Conservation (phyloP, 2,329 filamentous ascomycete species). For the Fusarium graminum region DNA sequence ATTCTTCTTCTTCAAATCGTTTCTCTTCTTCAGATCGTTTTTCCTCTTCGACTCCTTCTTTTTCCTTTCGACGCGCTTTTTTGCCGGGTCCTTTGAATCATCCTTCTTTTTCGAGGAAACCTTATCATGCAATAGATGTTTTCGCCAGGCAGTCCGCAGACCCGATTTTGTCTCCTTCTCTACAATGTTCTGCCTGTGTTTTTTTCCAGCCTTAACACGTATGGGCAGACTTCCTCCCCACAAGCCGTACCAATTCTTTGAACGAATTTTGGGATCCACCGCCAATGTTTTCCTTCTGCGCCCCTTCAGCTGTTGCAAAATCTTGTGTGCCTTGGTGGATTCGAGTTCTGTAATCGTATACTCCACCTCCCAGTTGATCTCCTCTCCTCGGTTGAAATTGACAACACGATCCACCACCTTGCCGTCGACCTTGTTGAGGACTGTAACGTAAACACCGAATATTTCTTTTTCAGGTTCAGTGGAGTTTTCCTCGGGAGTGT, state of each 20-base stretch:
- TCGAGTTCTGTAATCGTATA: conserved; percentile 79
- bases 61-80: background rate
- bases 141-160: conserved; percentile 61
- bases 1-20: background rate
- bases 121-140: background rate
- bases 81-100: background rate
- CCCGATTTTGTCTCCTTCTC: conserved; percentile 62
- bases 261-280: conserved; percentile 58
- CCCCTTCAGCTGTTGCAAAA: conserved; percentile 69
- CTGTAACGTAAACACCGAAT: conserved; percentile 77
- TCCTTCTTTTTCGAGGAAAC: background rate
- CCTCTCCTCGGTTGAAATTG: background rate
- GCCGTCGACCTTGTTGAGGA: conserved; percentile 80
- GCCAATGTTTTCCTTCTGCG: conserved; percentile 65
- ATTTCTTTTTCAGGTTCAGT: conserved; percentile 9
- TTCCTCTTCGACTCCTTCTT: background rate
- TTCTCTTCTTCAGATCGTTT: too few relatives aligned
- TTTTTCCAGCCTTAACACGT: conserved; percentile 66
- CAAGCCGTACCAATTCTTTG: conserved; percentile 61
- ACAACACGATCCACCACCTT: conserved; percentile 71
- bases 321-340: conserved; percentile 56
- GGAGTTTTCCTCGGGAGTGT: background rate
- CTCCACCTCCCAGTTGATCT: conserved; percentile 75
- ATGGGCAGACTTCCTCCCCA: conserved; percentile 58
- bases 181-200: conserved; percentile 69